Evolutionary conservation across 2,329 filamentous ascomycete species (phyloP).

Genomic region (Aspergillus fumigatiaffinis): DNA sequence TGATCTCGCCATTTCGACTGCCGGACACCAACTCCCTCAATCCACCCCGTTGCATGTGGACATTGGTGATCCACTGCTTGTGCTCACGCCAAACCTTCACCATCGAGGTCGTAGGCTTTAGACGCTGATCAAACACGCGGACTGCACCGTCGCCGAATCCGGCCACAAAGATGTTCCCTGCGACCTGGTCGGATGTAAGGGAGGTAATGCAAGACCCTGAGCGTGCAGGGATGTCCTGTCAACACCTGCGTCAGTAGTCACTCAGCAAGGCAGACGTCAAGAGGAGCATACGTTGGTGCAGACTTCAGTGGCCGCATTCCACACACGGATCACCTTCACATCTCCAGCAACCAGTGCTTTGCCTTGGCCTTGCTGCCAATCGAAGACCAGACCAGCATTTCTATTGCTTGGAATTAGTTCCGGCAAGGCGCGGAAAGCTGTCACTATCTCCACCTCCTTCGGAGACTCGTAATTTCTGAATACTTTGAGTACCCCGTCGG

Average conservation of each 20-base stretch:
- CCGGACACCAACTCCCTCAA: slow-evolving; percentile 87
- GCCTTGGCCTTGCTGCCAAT: slow-evolving; percentile 98
- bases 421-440: slow-evolving; percentile 85
- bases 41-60: slow-evolving; percentile 94
- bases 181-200: slow-evolving; percentile 94
- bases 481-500: slow-evolving; percentile 88
- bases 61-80: slow-evolving; percentile 89
- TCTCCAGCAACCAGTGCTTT: slow-evolving; percentile 94
- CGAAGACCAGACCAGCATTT: slow-evolving; percentile 92
- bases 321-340: slow-evolving; percentile 90
- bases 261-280: neutral
- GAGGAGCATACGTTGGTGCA: slow-evolving; percentile 62
- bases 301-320: slow-evolving; percentile 91
- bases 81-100: slow-evolving; percentile 97
- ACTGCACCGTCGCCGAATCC: slow-evolving; percentile 95
- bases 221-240: slow-evolving; percentile 80
- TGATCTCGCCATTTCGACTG: slow-evolving; percentile 87
- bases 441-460: slow-evolving; percentile 75
- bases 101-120: slow-evolving; percentile 83
- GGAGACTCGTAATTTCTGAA: slow-evolving; percentile 87
- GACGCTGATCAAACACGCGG: slow-evolving; percentile 85
- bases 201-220: slow-evolving; percentile 95
- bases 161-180: slow-evolving; percentile 91
- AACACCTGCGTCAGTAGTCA: slow-evolving; percentile 4
- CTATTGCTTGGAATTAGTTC: slow-evolving; percentile 92